Evolutionary conservation across 106 monocot species (phyloP).

Genomic region (Dendrobium officinale): DNA sequence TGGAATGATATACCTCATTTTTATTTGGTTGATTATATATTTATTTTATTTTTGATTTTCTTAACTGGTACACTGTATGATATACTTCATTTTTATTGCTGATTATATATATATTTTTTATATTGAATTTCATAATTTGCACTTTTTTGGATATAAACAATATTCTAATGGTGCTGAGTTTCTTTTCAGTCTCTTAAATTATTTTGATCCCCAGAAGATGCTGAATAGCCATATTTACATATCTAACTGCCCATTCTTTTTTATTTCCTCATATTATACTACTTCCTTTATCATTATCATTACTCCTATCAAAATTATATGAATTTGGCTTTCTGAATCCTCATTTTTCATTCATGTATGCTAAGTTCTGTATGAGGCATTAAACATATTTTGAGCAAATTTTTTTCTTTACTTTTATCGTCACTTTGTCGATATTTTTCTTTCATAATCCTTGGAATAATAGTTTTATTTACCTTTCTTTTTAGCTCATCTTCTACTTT

Average conservation of each 20-base stretch:
- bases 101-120: not conserved
- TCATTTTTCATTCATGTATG: too few relatives aligned
- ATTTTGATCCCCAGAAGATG: not conserved
- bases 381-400: too few relatives aligned
- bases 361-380: too few relatives aligned
- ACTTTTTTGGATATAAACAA: not conserved
- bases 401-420: not conserved
- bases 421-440: not conserved
- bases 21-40: not conserved
- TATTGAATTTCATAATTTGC: not conserved
- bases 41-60: too few relatives aligned
- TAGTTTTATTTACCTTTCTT: not conserved
- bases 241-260: not conserved
- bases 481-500: not conserved
- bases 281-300: not conserved
- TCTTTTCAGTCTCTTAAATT: slow-evolving; percentile 2
- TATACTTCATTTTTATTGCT: not conserved
- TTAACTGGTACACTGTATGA: not conserved
- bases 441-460: not conserved
- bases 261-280: not conserved
- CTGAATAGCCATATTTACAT: not conserved
- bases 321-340: too few relatives aligned
- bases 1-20: not conserved
- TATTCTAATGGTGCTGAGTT: not conserved
- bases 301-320: not conserved